Evolutionary conservation across 345 rosid genomes (phyloP), one percentile per base, ranked within the genome.

Genomic region (Salix koriyanagi): DNA sequence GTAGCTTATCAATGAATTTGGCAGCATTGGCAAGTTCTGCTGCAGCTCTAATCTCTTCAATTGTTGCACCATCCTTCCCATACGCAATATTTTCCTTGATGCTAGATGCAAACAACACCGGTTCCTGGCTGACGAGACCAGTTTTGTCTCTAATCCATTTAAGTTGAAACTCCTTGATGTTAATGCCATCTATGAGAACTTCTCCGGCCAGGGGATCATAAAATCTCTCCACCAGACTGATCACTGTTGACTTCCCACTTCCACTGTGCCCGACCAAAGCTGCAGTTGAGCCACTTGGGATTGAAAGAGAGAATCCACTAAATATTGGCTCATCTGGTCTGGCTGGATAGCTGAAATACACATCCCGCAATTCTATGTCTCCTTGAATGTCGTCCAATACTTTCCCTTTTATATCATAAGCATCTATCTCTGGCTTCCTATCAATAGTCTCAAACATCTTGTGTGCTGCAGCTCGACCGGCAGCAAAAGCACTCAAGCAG

Each of bases 211-310:
- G 76, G 30, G 89, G 89, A 73, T 84, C 89, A 25, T 86, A 86
- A 80, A 84, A 84, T 71, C 89, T 84, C 79, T 86, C 86, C 10
- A 86, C 77, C 80, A 86, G 65, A 62, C 84, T 84, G 67, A 86
- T 79, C 16, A 86, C 83, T 0, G 89, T 86, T 16, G 89, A 86
- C 70, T 86, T 86, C 65, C 89, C 89, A 19, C 89, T 86, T 71
- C 89, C 89, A 56, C 89, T 86, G 16, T 80, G 86, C 48, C 89
- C 89, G 9, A 86, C 87, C 79, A 86, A 73, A 69, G 89, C 89
- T 71, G 82, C 82, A 64, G 82, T 84, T 23, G 80, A 77, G 37
- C 89, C 89, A 37, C 73, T 70, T 1, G 82, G 75, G 42, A 84
- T 80, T 7, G 69, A 72, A 23, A 86, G 82, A 30, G 87, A 86